Base-by-base conservation (phyloP, 2,329 filamentous ascomycete genomes). In the Cordyceps javanica region DNA sequence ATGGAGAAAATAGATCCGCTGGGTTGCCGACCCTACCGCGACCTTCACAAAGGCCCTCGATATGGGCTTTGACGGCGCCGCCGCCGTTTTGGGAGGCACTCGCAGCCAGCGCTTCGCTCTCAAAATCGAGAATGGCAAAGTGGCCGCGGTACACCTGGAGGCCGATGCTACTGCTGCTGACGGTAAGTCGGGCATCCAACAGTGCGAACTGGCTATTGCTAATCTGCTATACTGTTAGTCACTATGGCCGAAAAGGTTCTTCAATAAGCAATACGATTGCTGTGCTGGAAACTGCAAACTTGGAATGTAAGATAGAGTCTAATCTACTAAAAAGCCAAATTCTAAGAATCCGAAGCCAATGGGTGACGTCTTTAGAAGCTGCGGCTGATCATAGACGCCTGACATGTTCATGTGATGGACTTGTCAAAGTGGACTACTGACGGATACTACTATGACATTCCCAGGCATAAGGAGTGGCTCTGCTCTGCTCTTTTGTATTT, bases 81-180 rank as follows among this genome's bases (percentile, higher is more conserved):
- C 82, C 13, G 78, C 88, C 56, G 83, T 96, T 70, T 94, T 97
- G 66, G 93, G 93, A 44, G 86, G 87, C 65, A 77, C 83, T 65
- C 85, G 93, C 62, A 88, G 89, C 74, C 96, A 96, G 84, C 84
- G 93, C 52, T 97, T 96, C 68, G 91, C 89, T 21, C 78, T 96
- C 56, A 81, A 92, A 53, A 77, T 95, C 54, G 86, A 96, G 75
- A 77, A 95, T 66, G 92, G 93, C 64, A 91, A 90, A 75, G 89
- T 97, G 65, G 88, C 87, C 74, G 83, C 87, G 67, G 82, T 88
- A 21, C 85, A 91, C 66, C 83, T 96, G 54, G 93, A 97, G 80
- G 87, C 91, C 11, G 92, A 97, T 72, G 92, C 89, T 75, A 94
- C 89, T 39, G 90, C 91, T 34, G 82, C 91, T 50, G 79, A 87